These are phyloP conservation scores for Penicillium freii DNA, from an alignment of 2,329 filamentous ascomycete genomes.

Conservation along the genomic window DNA sequence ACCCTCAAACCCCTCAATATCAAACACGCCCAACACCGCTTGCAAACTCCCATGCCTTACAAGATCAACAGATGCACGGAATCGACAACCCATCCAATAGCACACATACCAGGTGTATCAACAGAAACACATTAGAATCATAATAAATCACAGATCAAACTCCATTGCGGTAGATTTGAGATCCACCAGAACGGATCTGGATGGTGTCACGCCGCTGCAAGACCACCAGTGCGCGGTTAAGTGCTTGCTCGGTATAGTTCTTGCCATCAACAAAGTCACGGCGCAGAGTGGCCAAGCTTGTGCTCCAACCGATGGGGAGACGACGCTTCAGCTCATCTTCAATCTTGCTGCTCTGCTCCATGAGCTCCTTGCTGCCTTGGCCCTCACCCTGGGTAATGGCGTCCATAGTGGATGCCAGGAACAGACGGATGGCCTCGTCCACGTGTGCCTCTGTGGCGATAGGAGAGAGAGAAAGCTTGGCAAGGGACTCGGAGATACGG, in stretches of 20 bases:
- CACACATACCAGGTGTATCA: constrained; percentile 20
- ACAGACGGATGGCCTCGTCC: constrained; percentile 94
- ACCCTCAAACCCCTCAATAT: constrained; percentile 8
- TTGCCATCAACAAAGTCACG: constrained; percentile 90
- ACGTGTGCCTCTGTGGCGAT: constrained; percentile 89
- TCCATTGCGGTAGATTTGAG: constrained; percentile 50
- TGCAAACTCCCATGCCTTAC: constrained; percentile 20
- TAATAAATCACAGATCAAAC: constrained; percentile 32
- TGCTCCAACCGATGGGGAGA: constrained; percentile 93
- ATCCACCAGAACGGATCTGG: constrained; percentile 50
- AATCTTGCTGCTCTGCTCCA: constrained; percentile 82
- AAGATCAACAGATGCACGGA: constrained; percentile 18
- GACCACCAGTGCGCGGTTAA: constrained; percentile 81
- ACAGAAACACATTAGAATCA: constrained; percentile 22
- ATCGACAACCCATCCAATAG: constrained; percentile 17
- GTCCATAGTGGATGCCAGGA: constrained; percentile 96
- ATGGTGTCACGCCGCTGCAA: constrained; percentile 80
- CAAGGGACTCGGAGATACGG: constrained; percentile 92
- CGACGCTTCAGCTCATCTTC: constrained; percentile 85
- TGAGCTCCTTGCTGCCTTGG: constrained; percentile 80
- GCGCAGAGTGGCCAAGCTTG: constrained; percentile 78
- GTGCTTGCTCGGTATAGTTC: constrained; percentile 80
- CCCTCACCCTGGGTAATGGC: constrained; percentile 87
- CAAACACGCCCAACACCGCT: constrained; percentile 17
- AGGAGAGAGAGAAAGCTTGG: constrained; percentile 82